A percentile compares a stretch with the other conserved stretches of the same genome.
phyloP scores from a whole-genome alignment of 1,139 yeast genomes.

The Meyerozyma elateridarum region DNA sequence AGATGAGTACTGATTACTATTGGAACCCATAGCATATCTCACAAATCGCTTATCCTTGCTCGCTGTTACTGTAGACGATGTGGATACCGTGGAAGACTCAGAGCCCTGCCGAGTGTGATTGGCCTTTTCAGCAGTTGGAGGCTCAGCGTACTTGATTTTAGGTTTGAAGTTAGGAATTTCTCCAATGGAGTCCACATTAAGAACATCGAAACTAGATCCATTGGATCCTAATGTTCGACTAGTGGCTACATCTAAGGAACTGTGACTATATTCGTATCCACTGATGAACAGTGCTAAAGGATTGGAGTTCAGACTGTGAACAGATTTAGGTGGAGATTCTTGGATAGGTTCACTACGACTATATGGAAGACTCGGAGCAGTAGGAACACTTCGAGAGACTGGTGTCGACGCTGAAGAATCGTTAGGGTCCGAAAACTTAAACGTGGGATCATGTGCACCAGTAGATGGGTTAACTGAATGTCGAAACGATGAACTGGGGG shows the following conservation, averaged over 20 bases:
- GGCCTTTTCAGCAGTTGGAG: too few species aligned
- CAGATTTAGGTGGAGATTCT: conserved; percentile 8
- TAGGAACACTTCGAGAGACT: too few species aligned
- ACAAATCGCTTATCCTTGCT: conserved; percentile 39
- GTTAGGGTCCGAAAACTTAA: conserved; percentile 5
- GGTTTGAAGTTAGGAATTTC: conserved; percentile 5
- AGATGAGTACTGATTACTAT: conserved; percentile 16
- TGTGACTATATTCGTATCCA: conserved; percentile 25
- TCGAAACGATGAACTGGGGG: neutral
- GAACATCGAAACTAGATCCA: neutral
- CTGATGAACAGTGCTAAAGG: conserved; percentile 29
- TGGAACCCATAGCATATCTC: conserved; percentile 41
- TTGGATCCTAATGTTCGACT: too few species aligned
- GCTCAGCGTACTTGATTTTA: neutral
- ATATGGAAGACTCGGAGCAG: too few species aligned
- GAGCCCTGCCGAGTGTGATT: conserved; percentile 35
- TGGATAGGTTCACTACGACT: too few species aligned
- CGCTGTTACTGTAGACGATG: conserved; percentile 25
- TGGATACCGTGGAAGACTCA: conserved; percentile 32
- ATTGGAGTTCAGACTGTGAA: conserved; percentile 15
- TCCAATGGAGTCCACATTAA: conserved; percentile 1
- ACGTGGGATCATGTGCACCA: conserved; percentile 13
- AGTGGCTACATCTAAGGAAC: conserved; percentile 18
- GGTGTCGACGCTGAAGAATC: conserved; percentile 6
- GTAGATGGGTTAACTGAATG: conserved; percentile 11